Evolutionary conservation across 2,329 filamentous ascomycete species (phyloP), one percentile per base, ranked within the genome.

Genomic region (Camptophora hylomeconis): DNA sequence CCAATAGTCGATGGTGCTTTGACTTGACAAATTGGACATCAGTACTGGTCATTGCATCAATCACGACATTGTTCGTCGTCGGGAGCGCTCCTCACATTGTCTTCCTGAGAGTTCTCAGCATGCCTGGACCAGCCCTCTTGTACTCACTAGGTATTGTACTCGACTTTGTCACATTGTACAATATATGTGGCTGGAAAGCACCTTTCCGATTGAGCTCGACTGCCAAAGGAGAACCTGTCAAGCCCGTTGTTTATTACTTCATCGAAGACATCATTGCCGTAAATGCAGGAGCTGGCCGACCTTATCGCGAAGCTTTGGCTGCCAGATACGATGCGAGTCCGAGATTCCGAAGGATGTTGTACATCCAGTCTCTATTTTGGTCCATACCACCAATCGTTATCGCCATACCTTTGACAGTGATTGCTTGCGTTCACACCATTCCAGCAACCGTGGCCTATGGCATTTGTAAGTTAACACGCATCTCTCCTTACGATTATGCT

Each of bases 251-350:
- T 2, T 74, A 75, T 41, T 75, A 74, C 27, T 60, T 79, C 17
- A 67, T 78, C 15, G 75, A 80, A 50, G 75, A 80, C 42, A 63
- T 77, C 14, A 64, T 76, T 9, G 72, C 70, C 4, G 75, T 80
- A 21, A 75, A 79, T 44, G 74, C 71, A 12, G 65, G 62, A 3
- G 73, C 69, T 7, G 68, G 67, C 1, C 58, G 63, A 32, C 60
- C 54, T 2, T 73, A 65, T 38, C 57, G 68, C 24, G 54, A 61
- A 40, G 61, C 61, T 0, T 45, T 72, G 12, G 52, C 61, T 27
- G 60, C 55, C 20, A 53, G 68, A 37, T 72, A 71, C 38, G 53
- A 63, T 8, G 62, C 61, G 3, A 72, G 67, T 32, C 58, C 58
- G 31, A 56, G 59, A 30, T 72, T 73, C 41, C 54, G 67, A 24